phyloP scores from a whole-genome alignment of 2,329 filamentous ascomycete genomes.

The Mollisiaceae sp. region DNA sequence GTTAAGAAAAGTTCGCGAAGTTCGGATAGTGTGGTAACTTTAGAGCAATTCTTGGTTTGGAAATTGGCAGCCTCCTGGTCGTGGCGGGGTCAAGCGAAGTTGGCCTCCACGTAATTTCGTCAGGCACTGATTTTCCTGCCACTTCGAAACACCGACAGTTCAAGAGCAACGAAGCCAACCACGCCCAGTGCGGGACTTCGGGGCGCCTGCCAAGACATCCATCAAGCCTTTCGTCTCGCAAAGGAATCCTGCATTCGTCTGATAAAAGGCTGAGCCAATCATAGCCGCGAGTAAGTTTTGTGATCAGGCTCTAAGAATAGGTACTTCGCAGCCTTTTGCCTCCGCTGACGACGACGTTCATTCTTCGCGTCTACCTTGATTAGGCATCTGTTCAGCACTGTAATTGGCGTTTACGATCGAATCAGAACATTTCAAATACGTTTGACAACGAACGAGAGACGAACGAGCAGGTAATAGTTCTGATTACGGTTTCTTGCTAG shows the following conservation, averaged over 20 bases:
- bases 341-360: conserved; percentile 28
- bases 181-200: background rate
- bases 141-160: conserved; percentile 9
- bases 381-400: conserved; percentile 17
- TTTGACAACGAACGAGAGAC: conserved; percentile 38
- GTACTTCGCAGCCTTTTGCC: conserved; percentile 13
- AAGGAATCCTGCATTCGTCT: conserved; percentile 2
- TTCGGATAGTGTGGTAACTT: background rate
- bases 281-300: background rate
- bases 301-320: conserved; percentile 10
- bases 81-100: conserved; percentile 12
- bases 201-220: background rate
- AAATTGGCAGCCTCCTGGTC: background rate
- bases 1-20: background rate
- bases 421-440: conserved; percentile 37
- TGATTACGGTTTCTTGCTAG: conserved; percentile 60
- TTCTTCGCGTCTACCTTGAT: conserved; percentile 21
- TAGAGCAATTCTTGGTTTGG: conserved; percentile 7
- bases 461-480: conserved; percentile 45
- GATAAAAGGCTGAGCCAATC: background rate
- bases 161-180: background rate
- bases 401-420: conserved; percentile 31
- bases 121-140: conserved; percentile 10
- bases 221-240: background rate
- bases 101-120: conserved; percentile 14